These are phyloP conservation scores for Penicillium tannophilum DNA, from an alignment of 495 filamentous ascomycete genomes.

Conservation along the genomic window DNA sequence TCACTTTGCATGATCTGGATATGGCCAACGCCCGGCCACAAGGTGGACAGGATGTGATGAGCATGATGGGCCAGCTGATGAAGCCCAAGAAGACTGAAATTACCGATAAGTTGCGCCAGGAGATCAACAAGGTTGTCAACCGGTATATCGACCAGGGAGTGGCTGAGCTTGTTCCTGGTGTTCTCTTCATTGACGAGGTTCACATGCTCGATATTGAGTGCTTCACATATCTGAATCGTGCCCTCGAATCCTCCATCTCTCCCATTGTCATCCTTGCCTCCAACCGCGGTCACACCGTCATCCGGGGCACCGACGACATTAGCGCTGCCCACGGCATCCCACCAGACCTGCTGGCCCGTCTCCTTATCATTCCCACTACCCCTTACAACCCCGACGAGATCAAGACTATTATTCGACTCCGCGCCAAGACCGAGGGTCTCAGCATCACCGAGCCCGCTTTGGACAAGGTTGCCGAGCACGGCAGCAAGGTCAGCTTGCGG, in stretches of 20 bases:
- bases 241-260: constrained; percentile 87
- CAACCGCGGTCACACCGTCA: constrained; percentile 88
- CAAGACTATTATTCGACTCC: constrained; percentile 81
- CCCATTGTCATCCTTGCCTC: constrained; percentile 97
- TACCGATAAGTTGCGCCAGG: constrained; percentile 89
- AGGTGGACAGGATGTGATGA: constrained; percentile 98
- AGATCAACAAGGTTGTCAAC: constrained; percentile 98
- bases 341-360: constrained; percentile 84
- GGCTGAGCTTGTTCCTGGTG: constrained; percentile 95
- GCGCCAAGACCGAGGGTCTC: constrained; percentile 78
- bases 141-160: constrained; percentile 98
- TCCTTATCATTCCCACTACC: constrained; percentile 93
- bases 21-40: constrained; percentile 93
- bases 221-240: constrained; percentile 98
- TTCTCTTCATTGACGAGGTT: constrained; percentile 98
- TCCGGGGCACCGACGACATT: constrained; percentile 82
- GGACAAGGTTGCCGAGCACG: constrained; percentile 81
- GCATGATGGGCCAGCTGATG: constrained; percentile 99
- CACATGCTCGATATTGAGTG: constrained; percentile 99
- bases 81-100: constrained; percentile 99
- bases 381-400: constrained; percentile 85
- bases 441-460: constrained; percentile 79
- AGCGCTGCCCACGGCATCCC: constrained; percentile 90
- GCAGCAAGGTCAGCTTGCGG: constrained; percentile 81
- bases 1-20: constrained; percentile 94